Evolutionary conservation across 257 asterid species (phyloP).

Genomic region (Capsicum pubescens): DNA sequence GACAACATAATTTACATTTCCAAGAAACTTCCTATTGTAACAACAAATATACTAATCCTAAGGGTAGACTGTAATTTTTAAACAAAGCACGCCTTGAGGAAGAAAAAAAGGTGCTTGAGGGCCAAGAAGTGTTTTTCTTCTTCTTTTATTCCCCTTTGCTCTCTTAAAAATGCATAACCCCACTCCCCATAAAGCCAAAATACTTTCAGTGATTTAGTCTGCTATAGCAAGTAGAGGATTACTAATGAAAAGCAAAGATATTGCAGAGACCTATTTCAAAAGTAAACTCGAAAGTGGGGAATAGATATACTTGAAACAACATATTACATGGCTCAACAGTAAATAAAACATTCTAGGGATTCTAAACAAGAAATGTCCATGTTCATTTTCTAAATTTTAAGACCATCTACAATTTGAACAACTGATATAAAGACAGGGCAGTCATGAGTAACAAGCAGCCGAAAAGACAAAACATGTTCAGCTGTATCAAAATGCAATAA

Average conservation of each 20-base stretch:
- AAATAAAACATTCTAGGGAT: neutral
- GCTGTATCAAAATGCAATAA: neutral
- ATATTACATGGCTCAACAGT: neutral
- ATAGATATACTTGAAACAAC: neutral
- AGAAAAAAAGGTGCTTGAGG: slow-evolving; percentile 18
- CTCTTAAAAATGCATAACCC: neutral
- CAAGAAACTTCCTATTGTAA: neutral
- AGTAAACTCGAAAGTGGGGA: neutral
- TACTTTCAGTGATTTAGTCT: neutral
- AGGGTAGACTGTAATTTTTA: neutral
- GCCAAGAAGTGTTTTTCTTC: neutral
- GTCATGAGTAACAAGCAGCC: neutral
- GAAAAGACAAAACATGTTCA: neutral
- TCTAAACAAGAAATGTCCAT: neutral
- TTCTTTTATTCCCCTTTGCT: neutral
- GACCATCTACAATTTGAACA: neutral
- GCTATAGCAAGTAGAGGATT: neutral
- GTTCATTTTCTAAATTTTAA: neutral
- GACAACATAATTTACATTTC: slow-evolving; percentile 3
- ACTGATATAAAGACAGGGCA: neutral
- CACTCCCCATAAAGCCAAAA: neutral
- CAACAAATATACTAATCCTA: neutral
- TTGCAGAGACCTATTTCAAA: neutral
- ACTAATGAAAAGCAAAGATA: neutral
- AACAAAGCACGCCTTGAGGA: neutral